Evolutionary conservation across 345 rosid genomes (phyloP).

Genomic region (Populus deltoides): DNA sequence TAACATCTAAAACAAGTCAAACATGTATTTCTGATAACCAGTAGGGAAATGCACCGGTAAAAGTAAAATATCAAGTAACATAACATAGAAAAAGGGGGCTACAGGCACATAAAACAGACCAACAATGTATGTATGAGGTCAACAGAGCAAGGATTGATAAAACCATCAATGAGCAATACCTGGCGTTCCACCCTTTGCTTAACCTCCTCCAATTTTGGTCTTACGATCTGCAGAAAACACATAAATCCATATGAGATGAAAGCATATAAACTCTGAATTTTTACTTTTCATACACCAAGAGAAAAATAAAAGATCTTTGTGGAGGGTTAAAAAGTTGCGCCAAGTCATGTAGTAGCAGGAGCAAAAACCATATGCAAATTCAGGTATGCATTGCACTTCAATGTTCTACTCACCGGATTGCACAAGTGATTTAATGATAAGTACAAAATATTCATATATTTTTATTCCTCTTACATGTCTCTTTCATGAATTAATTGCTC

Average conservation of each 20-base stretch:
- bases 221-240: constrained; percentile 58
- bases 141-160: not conserved
- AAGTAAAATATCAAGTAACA: not conserved
- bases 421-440: not conserved
- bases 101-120: not conserved
- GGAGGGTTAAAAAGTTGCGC: not conserved
- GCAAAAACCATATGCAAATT: not conserved
- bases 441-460: too few relatives aligned
- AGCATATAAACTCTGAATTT: not conserved
- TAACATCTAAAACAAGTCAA: not conserved
- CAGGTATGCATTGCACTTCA: not conserved
- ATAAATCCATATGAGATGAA: not conserved
- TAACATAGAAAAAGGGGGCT: not conserved
- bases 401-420: not conserved
- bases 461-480: too few relatives aligned
- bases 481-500: too few relatives aligned
- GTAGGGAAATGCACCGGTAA: not conserved
- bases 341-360: not conserved
- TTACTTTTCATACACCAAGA: not conserved
- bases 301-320: not conserved
- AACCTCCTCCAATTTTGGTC: constrained; percentile 63
- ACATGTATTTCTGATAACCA: not conserved
- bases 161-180: constrained; percentile 37
- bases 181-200: constrained; percentile 49
- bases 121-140: not conserved